These are phyloP conservation scores for Starmerella potacharoeniae DNA, from an alignment of 805 yeast genomes.

Conservation along the genomic window DNA sequence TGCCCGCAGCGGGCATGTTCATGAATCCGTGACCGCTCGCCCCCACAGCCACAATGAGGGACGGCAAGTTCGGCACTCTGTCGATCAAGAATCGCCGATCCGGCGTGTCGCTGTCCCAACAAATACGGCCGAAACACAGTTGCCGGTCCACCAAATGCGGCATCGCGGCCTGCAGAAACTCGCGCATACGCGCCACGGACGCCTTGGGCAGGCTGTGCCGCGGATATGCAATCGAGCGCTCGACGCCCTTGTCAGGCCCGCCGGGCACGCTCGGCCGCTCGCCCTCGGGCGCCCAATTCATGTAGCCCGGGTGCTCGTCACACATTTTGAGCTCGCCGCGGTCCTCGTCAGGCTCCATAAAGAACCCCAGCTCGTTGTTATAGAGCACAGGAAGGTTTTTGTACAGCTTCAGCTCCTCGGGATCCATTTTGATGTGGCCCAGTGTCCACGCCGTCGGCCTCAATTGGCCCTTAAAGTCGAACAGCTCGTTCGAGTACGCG, in stretches of 20 bases:
- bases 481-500: not conserved
- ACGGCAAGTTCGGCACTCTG: not conserved
- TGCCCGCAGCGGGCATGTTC: slow-evolving; percentile 1
- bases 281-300: not conserved
- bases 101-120: not conserved
- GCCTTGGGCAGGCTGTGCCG: not conserved
- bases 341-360: slow-evolving; percentile 2
- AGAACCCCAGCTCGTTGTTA: slow-evolving; percentile 1
- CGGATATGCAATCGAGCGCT: not conserved
- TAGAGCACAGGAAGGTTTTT: not conserved
- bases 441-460: not conserved
- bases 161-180: not conserved
- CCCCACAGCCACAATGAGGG: not conserved
- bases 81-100: not conserved
- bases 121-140: slow-evolving; percentile 1
- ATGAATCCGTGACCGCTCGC: slow-evolving; percentile 1
- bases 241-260: not conserved
- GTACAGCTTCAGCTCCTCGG: not conserved
- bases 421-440: not conserved
- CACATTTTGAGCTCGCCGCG: slow-evolving; percentile 1
- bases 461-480: not conserved
- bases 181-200: not conserved
- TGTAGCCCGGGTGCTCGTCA: slow-evolving; percentile 1
- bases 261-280: not conserved
- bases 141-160: not conserved